phyloP scores from a whole-genome alignment of 176 grass and related monocot species.

The barley (Hordeum vulgare) region MorexV3_pseudomolecules_assembly NC_058519.1:618842049-618842548 shows the following conservation, averaged over 20 bases:
- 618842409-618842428: not conserved
- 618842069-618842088: constrained; percentile 48
- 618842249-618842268: constrained; percentile 33
- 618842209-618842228: constrained; percentile 29
- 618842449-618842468: not conserved
- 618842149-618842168: constrained; percentile 43
- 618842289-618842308: not conserved
- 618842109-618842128: constrained; percentile 34
- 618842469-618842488: not conserved
- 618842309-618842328: not conserved
- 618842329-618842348: not conserved
- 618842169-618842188: constrained; percentile 38
- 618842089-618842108: constrained; percentile 44
- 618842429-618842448: not conserved
- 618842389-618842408: too few relatives aligned
- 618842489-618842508: not conserved
- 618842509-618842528: not conserved
- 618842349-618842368: not conserved
- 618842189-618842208: constrained; percentile 37
- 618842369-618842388: not conserved
- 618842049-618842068: constrained; percentile 53
- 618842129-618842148: constrained; percentile 39
- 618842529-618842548: not conserved
- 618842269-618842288: not conserved
- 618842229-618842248: constrained; percentile 34